These are phyloP conservation scores for Phalaenopsis equestris DNA, from an alignment of 106 monocot genomes.

Conservation along the genomic window DNA sequence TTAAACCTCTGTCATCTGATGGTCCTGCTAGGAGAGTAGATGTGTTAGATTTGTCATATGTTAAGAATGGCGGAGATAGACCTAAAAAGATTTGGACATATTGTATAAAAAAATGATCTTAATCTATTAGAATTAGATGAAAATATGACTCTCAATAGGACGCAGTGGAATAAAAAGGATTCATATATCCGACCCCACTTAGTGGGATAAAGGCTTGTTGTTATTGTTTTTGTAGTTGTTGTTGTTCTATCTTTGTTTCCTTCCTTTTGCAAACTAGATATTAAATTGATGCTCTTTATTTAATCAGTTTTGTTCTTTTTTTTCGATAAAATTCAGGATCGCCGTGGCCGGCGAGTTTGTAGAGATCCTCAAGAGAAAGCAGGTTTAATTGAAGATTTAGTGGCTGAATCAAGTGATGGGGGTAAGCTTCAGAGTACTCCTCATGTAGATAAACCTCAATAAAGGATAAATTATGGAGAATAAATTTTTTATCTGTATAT, in stretches of 20 bases:
- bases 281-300: neutral
- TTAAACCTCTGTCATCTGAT: too few species aligned
- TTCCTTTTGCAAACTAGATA: neutral
- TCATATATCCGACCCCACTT: too few species aligned
- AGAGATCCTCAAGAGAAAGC: slow-evolving; percentile 23
- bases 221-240: too few species aligned
- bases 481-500: neutral
- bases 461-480: slow-evolving; percentile 23
- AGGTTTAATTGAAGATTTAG: slow-evolving; percentile 19
- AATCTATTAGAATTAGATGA: too few species aligned
- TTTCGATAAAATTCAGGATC: slow-evolving; percentile 25
- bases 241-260: neutral
- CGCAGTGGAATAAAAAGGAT: too few species aligned
- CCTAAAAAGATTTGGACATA: too few species aligned
- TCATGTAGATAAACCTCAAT: slow-evolving; percentile 9
- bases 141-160: too few species aligned
- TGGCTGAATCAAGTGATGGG: slow-evolving; percentile 21
- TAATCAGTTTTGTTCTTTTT: neutral
- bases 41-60: too few species aligned
- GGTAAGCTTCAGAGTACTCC: slow-evolving; percentile 19
- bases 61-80: too few species aligned
- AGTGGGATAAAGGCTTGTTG: too few species aligned
- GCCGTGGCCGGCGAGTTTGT: slow-evolving; percentile 22
- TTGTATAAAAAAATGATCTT: too few species aligned
- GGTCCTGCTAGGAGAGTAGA: too few species aligned